Evolutionary conservation across 192 early-diverging fungal species (phyloP).

Genomic region (Funneliformis geosporum): DNA sequence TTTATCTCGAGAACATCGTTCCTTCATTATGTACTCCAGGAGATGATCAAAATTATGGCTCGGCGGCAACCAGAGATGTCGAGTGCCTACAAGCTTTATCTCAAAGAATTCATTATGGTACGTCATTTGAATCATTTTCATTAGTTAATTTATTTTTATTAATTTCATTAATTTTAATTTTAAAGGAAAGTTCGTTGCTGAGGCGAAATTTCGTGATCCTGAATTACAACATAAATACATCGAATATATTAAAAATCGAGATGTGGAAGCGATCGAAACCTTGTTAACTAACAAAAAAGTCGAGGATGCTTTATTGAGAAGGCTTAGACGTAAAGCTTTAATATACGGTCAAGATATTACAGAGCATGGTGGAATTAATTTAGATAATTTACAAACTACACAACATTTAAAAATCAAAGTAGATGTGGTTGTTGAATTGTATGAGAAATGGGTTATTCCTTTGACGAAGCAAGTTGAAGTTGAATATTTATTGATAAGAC

Average conservation of each 20-base stretch:
- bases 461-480: constrained; percentile 96
- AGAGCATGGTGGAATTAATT: constrained; percentile 45
- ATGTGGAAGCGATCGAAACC: constrained; percentile 77
- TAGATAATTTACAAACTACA: constrained; percentile 18
- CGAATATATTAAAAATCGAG: constrained; percentile 65
- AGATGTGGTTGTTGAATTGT: constrained; percentile 85
- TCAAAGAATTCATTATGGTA: constrained; percentile 93
- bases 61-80: constrained; percentile 90
- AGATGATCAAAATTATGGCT: constrained; percentile 92
- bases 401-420: constrained; percentile 64
- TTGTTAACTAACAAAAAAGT: constrained; percentile 88
- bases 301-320: constrained; percentile 77
- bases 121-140: constrained; percentile 8
- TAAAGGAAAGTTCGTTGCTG: constrained; percentile 92
- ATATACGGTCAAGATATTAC: constrained; percentile 92
- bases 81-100: constrained; percentile 90
- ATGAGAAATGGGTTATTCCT: constrained; percentile 95
- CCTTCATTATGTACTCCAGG: constrained; percentile 71
- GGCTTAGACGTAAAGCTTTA: constrained; percentile 85
- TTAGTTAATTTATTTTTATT: not conserved
- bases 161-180: not conserved
- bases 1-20: constrained; percentile 81
- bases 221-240: constrained; percentile 76
- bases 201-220: constrained; percentile 92
- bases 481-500: constrained; percentile 76